phyloP scores from a whole-genome alignment of 345 rosid genomes.

The Aquilaria sinensis region DNA sequence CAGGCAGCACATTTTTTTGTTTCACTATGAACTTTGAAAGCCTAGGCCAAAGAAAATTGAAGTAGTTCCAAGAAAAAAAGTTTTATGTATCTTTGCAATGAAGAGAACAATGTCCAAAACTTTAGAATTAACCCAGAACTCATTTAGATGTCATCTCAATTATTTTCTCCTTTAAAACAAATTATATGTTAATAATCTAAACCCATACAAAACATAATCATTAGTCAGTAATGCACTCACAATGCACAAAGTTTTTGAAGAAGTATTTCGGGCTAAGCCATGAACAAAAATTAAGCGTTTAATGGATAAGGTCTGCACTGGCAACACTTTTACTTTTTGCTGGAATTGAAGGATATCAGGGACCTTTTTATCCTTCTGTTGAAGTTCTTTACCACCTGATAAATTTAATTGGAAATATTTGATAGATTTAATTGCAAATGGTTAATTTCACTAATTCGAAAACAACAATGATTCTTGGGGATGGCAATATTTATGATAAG shows the following conservation, averaged over 20 bases:
- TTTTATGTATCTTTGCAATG: background rate
- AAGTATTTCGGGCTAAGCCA: constrained; percentile 76
- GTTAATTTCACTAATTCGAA: too few species aligned
- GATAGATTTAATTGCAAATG: too few species aligned
- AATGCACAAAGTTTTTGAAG: constrained; percentile 70
- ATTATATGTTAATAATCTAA: constrained; percentile 17
- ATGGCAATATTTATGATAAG: too few species aligned
- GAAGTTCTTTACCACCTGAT: too few species aligned
- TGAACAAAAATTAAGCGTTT: constrained; percentile 69
- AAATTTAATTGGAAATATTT: too few species aligned
- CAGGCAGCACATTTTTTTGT: constrained; percentile 47
- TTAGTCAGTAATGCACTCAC: constrained; percentile 62
- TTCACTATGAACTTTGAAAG: constrained; percentile 56
- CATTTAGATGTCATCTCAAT: too few species aligned
- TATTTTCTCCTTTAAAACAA: background rate
- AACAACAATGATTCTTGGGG: too few species aligned
- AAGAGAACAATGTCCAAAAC: background rate
- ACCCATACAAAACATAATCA: constrained; percentile 44
- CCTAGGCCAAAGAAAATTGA: constrained; percentile 27
- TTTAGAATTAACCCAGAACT: background rate
- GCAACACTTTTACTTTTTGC: constrained; percentile 69
- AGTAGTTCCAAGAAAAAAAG: constrained; percentile 3
- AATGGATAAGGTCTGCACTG: constrained; percentile 58
- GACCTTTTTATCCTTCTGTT: constrained; percentile 54
- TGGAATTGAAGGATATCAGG: constrained; percentile 65